Base-by-base conservation (phyloP, 176 grass and related monocot species). In the Carex scoparia region DNA sequence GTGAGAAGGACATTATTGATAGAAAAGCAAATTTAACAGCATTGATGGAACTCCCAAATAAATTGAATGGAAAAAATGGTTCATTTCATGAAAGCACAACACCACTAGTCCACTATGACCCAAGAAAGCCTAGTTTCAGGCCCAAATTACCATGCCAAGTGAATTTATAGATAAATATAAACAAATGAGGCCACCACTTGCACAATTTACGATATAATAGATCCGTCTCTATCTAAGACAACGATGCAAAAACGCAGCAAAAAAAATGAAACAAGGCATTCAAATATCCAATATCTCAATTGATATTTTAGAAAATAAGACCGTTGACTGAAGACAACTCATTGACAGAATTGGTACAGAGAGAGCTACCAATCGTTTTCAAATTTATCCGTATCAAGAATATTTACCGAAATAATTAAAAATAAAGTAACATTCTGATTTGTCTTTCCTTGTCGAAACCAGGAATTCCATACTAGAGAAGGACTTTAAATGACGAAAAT, bases 381-480 rank as follows among this genome's bases (percentile, higher is more conserved):
- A 79, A 79, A 58, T 30, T 35, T 4, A 56, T 58, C 30, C 53
- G 53, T 79, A 79, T 53, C 49, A 57, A 12, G 74, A 79, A 79
- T 79, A 55, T 55, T 68, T 55, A 55, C 49, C 44, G 4, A 54
- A 76, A 76, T 79, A 57, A 79, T 56, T 79, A 58, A 79, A 58
- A 33, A 11, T 79, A 16, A 16, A 78, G 6, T 15, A 79, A 58
- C 27, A 79, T 7, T 33, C 53, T 12, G 27, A 55, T 35, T 28
- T 58, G 53, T 28, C 30, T 57, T 79, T 78, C 27, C 2, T 57
- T 3, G 7, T 57, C 33, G 14, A 79, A 75, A 3, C 53, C 74
- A 56, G 6, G 69, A 79, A 57, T 79, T 79, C 27, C 49, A 79
- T 1, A 79, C 13, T 16, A 9, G 53, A 79, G 35, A 58, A 79